Evolutionary conservation across 352 stramenopile genomes (phyloP).

Genomic region (Phytopythium vexans): DNA sequence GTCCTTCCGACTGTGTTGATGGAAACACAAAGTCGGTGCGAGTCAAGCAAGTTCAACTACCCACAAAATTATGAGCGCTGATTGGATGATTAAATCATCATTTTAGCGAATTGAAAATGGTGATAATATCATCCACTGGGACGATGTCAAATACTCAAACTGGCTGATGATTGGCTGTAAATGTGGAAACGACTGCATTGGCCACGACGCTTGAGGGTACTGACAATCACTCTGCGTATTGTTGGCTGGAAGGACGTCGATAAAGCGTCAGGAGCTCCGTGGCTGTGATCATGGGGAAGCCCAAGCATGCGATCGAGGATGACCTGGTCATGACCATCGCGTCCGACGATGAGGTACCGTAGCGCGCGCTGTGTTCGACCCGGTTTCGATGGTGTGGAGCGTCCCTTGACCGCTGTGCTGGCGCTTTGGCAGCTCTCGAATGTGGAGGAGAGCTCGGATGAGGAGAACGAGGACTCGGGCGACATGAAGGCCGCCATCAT

Average conservation of each 20-base stretch:
- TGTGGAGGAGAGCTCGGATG: slow-evolving; percentile 73
- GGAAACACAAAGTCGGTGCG: slow-evolving; percentile 3
- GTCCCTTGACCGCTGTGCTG: background rate
- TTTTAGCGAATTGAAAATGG: slow-evolving; percentile 2
- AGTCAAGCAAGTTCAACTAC: slow-evolving; percentile 7
- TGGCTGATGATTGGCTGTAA: background rate
- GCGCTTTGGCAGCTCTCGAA: slow-evolving; percentile 38
- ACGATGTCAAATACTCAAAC: background rate
- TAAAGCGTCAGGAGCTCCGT: slow-evolving; percentile 8
- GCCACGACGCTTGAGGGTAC: slow-evolving; percentile 8
- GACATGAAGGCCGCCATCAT: slow-evolving; percentile 63
- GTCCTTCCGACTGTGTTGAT: slow-evolving; percentile 4
- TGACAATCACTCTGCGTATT: slow-evolving; percentile 8
- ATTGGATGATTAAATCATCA: background rate
- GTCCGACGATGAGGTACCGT: slow-evolving; percentile 71
- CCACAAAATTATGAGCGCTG: background rate
- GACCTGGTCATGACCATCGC: slow-evolving; percentile 89
- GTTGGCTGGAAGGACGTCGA: slow-evolving; percentile 3
- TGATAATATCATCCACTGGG: background rate
- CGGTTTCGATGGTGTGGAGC: background rate
- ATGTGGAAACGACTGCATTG: background rate
- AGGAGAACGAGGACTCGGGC: slow-evolving; percentile 25
- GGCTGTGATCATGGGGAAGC: slow-evolving; percentile 31
- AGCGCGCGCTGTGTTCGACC: background rate
- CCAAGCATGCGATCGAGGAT: slow-evolving; percentile 31